Evolutionary conservation across 2,329 filamentous ascomycete genomes (phyloP), one percentile per base, ranked within the genome.

Genomic region (Atkinsonella hypoxylon): DNA sequence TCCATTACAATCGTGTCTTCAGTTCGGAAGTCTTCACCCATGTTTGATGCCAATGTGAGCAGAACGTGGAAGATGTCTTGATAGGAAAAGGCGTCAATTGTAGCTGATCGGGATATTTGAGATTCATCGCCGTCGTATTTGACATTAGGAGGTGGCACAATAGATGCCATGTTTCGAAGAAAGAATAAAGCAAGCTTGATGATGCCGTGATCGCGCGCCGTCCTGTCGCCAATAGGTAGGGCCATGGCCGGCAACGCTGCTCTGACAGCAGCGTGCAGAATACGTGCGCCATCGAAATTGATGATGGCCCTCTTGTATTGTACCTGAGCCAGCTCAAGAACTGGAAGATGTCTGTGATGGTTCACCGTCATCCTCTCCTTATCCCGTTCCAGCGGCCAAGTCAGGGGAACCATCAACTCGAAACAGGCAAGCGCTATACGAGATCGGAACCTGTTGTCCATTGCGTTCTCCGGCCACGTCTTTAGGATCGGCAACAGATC

Each of bases 1-100:
- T 98, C 93, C 69, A 98, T 79, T 20, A 96, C 68, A n/a, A 89
- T 77, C 2, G 91, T 82, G 62, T 97, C 91, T 58, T 97, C 89
- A 15, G 83, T 82, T 54, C 85, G 82, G 65, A 96, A 98, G 59
- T 97, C 91, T 40, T 96, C 89, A 34, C 87, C 88, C 72, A 96
- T 91, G 55, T 91, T 94, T 2, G 90, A 96, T 12, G 89, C 86
- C 45, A 98, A 73, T 0, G 89, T 95, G 48, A 97, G 72, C 20
- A 98, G 69, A 2, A 94, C 76, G 49, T 88, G 81, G 59, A 97
- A 87, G 20, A 95, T 87, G 64, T 96, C 90, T 66, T 98, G 93
- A 56, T 85, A 83, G 38, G 91, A 82, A 60, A 96, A 95, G 1
- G 87, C 85, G 59, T 94, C 87, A 54, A 97, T 90, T 0, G 88